Conservation (phyloP, 768 basidiomycete species). For the Boletus huronensis region DNA sequence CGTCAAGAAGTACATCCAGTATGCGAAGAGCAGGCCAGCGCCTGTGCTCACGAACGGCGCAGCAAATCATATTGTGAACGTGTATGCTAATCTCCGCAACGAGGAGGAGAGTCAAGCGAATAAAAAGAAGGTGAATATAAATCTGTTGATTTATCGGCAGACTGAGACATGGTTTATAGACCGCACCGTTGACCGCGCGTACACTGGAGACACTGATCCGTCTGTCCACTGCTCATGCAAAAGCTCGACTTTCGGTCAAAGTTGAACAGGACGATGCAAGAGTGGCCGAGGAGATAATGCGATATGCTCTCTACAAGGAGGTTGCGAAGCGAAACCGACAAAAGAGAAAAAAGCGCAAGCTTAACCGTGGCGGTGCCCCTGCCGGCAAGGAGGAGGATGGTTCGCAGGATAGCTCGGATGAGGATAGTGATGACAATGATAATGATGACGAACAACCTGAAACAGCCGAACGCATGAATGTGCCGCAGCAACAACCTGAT, state of each 20-base stretch:
- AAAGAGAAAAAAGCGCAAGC: constrained; percentile 81
- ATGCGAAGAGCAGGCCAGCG: constrained; percentile 84
- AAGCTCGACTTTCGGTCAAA: constrained; percentile 82
- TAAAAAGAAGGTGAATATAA: constrained; percentile 64
- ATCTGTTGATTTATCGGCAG: not conserved
- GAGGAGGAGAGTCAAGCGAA: constrained; percentile 83
- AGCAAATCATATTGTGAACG: constrained; percentile 88
- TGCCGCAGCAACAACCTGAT: constrained; percentile 36
- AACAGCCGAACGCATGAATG: constrained; percentile 47
- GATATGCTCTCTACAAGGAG: constrained; percentile 97
- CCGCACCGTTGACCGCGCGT: constrained; percentile 95
- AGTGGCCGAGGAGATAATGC: constrained; percentile 91
- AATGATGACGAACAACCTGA: constrained; percentile 39
- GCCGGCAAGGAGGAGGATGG: constrained; percentile 53
- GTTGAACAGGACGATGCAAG: constrained; percentile 84
- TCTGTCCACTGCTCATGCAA: constrained; percentile 96
- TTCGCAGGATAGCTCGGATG: constrained; percentile 33
- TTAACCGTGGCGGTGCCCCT: constrained; percentile 63
- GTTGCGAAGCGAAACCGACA: constrained; percentile 72
- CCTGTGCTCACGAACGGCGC: constrained; percentile 90
- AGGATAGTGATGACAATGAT: constrained; percentile 39
- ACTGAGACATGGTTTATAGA: constrained; percentile 47
- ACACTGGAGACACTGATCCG: constrained; percentile 98
- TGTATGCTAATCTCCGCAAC: constrained; percentile 89
- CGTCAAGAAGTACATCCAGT: constrained; percentile 98